A percentile compares a stretch with the other conserved stretches of the same genome.
phyloP scores from a whole-genome alignment of 306 rosid species.

The Castanopsis chinensis region DNA sequence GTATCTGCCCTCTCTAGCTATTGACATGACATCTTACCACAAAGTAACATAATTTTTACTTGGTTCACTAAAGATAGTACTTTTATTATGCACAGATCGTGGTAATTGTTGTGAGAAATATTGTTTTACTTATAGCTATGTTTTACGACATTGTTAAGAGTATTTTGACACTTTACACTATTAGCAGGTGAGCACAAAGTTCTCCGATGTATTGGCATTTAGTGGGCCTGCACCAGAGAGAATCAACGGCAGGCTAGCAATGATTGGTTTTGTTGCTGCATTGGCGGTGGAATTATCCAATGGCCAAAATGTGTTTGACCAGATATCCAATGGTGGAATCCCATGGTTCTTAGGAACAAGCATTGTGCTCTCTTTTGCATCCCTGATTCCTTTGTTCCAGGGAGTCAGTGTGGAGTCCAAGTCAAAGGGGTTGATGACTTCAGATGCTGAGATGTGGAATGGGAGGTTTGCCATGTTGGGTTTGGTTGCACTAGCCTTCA shows the following conservation, averaged over 20 bases:
- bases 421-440: slow-evolving; percentile 55
- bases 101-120: no score
- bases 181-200: slow-evolving; percentile 53
- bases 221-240: slow-evolving; percentile 93
- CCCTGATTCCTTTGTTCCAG: slow-evolving; percentile 56
- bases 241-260: slow-evolving; percentile 84
- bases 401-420: slow-evolving; percentile 76
- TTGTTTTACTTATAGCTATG: no score
- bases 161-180: neutral
- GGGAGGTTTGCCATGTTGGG: slow-evolving; percentile 91
- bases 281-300: slow-evolving; percentile 63
- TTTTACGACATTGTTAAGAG: no score
- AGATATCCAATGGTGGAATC: slow-evolving; percentile 63
- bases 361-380: slow-evolving; percentile 56
- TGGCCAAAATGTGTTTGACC: slow-evolving; percentile 62
- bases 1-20: no score
- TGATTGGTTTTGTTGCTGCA: slow-evolving; percentile 83
- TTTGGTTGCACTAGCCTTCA: slow-evolving; percentile 66
- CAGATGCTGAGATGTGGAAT: slow-evolving; percentile 77
- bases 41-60: no score
- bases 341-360: slow-evolving; percentile 66
- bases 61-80: no score
- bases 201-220: slow-evolving; percentile 60
- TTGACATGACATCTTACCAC: no score
- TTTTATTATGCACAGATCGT: no score